Conservation (phyloP, 495 filamentous ascomycete species). For the Aspergillus hancockii region DNA sequence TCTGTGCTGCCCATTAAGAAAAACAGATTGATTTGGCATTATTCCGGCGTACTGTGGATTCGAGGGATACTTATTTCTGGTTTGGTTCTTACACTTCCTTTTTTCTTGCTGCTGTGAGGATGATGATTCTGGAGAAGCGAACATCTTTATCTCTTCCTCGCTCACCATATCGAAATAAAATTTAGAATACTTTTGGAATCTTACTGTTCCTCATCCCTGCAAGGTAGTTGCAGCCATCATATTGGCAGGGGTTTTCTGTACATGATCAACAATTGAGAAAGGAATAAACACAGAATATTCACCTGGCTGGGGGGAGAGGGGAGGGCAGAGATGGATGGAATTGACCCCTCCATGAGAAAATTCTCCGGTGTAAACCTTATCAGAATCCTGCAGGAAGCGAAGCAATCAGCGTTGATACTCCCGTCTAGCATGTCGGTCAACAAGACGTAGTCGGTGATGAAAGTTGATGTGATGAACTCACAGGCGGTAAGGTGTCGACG, state of each 20-base stretch:
- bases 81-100: constrained; percentile 9
- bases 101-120: constrained; percentile 4
- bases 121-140: neutral
- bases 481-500: neutral
- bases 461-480: constrained; percentile 1
- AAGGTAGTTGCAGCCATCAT: neutral
- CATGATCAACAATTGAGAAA: too few relatives aligned
- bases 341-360: neutral
- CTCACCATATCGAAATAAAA: neutral
- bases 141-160: neutral
- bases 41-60: constrained; percentile 27
- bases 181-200: neutral
- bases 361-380: neutral
- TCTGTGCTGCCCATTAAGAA: constrained; percentile 21
- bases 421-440: neutral
- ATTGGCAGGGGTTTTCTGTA: too few relatives aligned
- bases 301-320: neutral
- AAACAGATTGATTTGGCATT: constrained; percentile 26
- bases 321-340: neutral
- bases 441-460: neutral
- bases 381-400: neutral
- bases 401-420: neutral
- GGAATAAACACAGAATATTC: neutral
- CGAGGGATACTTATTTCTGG: constrained; percentile 7
- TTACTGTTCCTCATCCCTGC: neutral